Conservation (phyloP, 768 basidiomycete species). For the Gautieria morchelliformis region DNA sequence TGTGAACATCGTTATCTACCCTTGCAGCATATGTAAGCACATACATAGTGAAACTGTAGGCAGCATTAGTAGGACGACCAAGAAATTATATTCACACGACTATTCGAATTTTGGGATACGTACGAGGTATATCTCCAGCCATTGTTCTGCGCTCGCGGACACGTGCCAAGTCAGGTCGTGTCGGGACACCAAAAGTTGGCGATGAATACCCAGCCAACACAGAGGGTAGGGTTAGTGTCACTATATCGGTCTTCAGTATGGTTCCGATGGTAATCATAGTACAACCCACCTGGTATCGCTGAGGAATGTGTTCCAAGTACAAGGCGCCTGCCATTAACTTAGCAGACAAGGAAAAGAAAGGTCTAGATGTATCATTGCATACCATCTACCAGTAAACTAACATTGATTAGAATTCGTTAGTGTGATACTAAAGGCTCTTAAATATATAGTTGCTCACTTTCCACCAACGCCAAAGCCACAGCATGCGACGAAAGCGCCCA, state of each 20-base stretch:
- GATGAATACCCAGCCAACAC: slow-evolving; percentile 49
- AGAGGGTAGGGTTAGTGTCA: slow-evolving; percentile 47
- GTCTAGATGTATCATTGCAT: neutral
- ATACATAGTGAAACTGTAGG: slow-evolving; percentile 32
- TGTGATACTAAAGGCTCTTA: slow-evolving; percentile 13
- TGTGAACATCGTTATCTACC: neutral
- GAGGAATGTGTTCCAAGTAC: slow-evolving; percentile 36
- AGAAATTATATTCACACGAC: neutral
- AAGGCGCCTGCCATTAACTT: slow-evolving; percentile 28
- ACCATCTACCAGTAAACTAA: slow-evolving; percentile 40
- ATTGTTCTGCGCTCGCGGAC: slow-evolving; percentile 41
- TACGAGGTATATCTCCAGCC: slow-evolving; percentile 53
- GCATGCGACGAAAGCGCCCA: slow-evolving; percentile 32
- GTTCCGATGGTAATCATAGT: neutral
- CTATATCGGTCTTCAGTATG: slow-evolving; percentile 16
- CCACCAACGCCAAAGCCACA: slow-evolving; percentile 43
- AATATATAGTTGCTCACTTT: slow-evolving; percentile 33
- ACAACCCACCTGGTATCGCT: slow-evolving; percentile 29
- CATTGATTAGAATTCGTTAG: slow-evolving; percentile 1
- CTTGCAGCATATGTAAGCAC: slow-evolving; percentile 3
- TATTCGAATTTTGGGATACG: slow-evolving; percentile 12
- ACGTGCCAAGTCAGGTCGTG: slow-evolving; percentile 26
- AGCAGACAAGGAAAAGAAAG: neutral
- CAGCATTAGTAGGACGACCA: neutral
- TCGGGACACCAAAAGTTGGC: slow-evolving; percentile 42